Evolutionary conservation across 164 flowering plant genomes (phyloP).

Genomic region (Piper longum): DNA sequence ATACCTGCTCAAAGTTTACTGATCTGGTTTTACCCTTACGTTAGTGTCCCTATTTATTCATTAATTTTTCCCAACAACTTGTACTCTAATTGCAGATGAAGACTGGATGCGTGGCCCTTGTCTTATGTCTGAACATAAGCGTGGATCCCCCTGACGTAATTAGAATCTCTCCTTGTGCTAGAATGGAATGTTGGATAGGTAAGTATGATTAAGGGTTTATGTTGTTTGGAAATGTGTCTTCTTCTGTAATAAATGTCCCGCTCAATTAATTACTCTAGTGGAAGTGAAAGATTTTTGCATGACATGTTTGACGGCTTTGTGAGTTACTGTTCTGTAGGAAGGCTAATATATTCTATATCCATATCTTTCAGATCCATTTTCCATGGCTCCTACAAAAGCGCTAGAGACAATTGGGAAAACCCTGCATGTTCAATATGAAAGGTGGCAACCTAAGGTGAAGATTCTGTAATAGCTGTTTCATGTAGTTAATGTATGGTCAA

Average conservation of each 20-base stretch:
- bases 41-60: background rate
- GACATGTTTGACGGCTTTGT: background rate
- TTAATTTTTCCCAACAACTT: background rate
- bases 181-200: slow-evolving; percentile 99
- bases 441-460: slow-evolving; percentile 93
- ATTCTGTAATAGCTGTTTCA: background rate
- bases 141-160: slow-evolving; percentile 99
- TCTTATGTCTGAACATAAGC: slow-evolving; percentile 84
- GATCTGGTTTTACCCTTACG: too few relatives aligned
- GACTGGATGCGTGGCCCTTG: slow-evolving; percentile 93
- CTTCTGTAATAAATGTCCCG: too few relatives aligned
- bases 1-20: too few relatives aligned
- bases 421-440: slow-evolving; percentile 70
- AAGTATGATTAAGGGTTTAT: background rate
- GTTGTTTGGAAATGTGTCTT: too few relatives aligned
- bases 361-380: slow-evolving; percentile 63
- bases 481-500: background rate
- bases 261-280: too few relatives aligned
- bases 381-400: slow-evolving; percentile 88
- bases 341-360: background rate
- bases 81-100: slow-evolving; percentile 72
- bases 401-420: slow-evolving; percentile 76
- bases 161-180: slow-evolving; percentile 96
- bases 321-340: background rate
- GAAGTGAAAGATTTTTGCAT: background rate